These are phyloP conservation scores for Dunaliella salina DNA, from an alignment of 163 green algal species.

Conservation along the genomic window DNA sequence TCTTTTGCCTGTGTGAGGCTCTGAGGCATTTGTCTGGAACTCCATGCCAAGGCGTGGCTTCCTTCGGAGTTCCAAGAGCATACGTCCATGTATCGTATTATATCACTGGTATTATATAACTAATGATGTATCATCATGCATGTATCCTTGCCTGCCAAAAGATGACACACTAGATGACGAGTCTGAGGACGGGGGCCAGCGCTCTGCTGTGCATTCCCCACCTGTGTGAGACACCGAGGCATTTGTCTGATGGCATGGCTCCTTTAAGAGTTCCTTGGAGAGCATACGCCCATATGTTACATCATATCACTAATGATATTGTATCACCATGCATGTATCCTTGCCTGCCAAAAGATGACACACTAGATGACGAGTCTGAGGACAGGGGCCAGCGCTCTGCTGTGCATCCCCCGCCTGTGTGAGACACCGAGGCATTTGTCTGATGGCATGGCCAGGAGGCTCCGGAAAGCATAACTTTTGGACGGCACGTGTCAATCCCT, in stretches of 20 bases:
- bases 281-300: no score
- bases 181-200: conserved; percentile 12
- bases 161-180: conserved; percentile 6
- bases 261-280: no score
- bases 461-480: no score
- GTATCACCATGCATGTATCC: no score
- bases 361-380: conserved; percentile 2
- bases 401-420: neutral
- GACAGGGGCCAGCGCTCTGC: conserved; percentile 13
- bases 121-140: no score
- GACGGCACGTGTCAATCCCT: no score
- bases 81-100: no score
- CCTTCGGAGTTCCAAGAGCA: no score
- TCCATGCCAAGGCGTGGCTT: no score
- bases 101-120: no score
- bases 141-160: neutral
- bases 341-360: conserved; percentile 1
- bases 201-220: conserved; percentile 5
- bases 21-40: neutral
- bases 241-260: conserved; percentile 10
- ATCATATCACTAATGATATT: no score
- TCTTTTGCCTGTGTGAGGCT: neutral
- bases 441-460: conserved; percentile 11
- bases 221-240: neutral
- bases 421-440: conserved; percentile 3